A percentile compares a stretch with the other conserved stretches of the same genome.
phyloP scores from a whole-genome alignment of 2,329 filamentous ascomycete species.

The Neonectria coccinea region DNA sequence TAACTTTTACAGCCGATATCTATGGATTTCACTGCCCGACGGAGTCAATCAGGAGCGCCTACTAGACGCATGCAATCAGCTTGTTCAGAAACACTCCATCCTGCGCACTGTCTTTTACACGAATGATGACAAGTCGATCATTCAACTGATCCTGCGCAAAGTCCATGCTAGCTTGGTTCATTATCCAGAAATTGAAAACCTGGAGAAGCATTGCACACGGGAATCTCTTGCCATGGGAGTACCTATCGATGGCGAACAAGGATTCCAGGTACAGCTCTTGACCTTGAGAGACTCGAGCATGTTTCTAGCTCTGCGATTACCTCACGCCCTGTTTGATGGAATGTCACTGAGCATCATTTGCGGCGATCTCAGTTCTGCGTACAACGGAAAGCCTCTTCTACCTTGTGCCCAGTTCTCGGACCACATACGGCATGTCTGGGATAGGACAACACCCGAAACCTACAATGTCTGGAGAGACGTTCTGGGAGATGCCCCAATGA shows the following conservation, averaged over 20 bases:
- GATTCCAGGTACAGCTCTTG: slow-evolving; percentile 14
- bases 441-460: slow-evolving; percentile 1
- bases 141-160: slow-evolving; percentile 4
- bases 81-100: slow-evolving; percentile 16
- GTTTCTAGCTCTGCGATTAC: slow-evolving; percentile 10
- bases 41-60: slow-evolving; percentile 1
- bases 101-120: slow-evolving; percentile 10
- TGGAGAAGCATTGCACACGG: slow-evolving; percentile 13
- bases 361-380: slow-evolving; percentile 11
- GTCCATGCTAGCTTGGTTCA: not conserved
- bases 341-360: slow-evolving; percentile 9
- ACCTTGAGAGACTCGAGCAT: not conserved
- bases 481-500: slow-evolving; percentile 6
- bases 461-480: slow-evolving; percentile 12
- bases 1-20: slow-evolving; percentile 12
- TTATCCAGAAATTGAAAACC: slow-evolving; percentile 2
- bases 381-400: slow-evolving; percentile 1
- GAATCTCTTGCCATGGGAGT: slow-evolving; percentile 5
- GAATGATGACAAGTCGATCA: slow-evolving; percentile 9
- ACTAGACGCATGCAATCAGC: slow-evolving; percentile 9
- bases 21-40: slow-evolving; percentile 4
- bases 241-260: slow-evolving; percentile 8
- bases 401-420: slow-evolving; percentile 10
- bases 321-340: slow-evolving; percentile 11
- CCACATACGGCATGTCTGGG: slow-evolving; percentile 11